Evolutionary conservation across 805 yeast genomes (phyloP).

Genomic region (Myxozyma melibiosi): DNA sequence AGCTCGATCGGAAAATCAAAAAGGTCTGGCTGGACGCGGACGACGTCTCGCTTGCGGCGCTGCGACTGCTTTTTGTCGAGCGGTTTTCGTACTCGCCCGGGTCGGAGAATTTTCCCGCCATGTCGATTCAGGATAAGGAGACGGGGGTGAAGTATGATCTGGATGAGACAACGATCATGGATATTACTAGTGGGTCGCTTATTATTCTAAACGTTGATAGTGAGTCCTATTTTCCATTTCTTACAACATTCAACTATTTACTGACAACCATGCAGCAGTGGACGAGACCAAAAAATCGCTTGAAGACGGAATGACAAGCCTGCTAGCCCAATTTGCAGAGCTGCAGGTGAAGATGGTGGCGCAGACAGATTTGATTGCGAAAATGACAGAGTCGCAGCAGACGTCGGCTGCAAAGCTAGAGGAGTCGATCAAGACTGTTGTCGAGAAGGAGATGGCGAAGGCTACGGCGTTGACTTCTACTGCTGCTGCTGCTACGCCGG

Average conservation of each 20-base stretch:
- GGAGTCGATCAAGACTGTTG: background rate
- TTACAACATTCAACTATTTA: background rate
- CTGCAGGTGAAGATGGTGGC: slow-evolving; percentile 36
- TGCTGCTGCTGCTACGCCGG: background rate
- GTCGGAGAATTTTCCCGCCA: slow-evolving; percentile 69
- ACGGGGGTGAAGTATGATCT: slow-evolving; percentile 72
- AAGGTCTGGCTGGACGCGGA: slow-evolving; percentile 32
- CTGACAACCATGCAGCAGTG: background rate
- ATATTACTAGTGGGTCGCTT: slow-evolving; percentile 61
- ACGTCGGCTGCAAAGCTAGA: slow-evolving; percentile 18
- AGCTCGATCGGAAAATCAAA: slow-evolving; percentile 43
- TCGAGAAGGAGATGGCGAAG: slow-evolving; percentile 4
- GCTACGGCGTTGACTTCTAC: background rate
- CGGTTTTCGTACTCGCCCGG: slow-evolving; percentile 84
- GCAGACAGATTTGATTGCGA: slow-evolving; percentile 34
- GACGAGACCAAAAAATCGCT: slow-evolving; percentile 41
- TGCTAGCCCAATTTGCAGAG: slow-evolving; percentile 35
- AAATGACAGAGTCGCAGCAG: slow-evolving; percentile 29
- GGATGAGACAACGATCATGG: slow-evolving; percentile 66
- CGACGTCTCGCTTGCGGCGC: slow-evolving; percentile 51
- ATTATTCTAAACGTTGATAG: slow-evolving; percentile 58
- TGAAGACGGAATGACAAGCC: slow-evolving; percentile 37
- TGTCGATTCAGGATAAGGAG: slow-evolving; percentile 66
- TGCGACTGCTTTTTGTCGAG: slow-evolving; percentile 78
- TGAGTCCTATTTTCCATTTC: slow-evolving; percentile 26